These are phyloP conservation scores for Trichoderma koningiopsis DNA, from an alignment of 2,329 filamentous ascomycete genomes.

Conservation along the genomic window DNA sequence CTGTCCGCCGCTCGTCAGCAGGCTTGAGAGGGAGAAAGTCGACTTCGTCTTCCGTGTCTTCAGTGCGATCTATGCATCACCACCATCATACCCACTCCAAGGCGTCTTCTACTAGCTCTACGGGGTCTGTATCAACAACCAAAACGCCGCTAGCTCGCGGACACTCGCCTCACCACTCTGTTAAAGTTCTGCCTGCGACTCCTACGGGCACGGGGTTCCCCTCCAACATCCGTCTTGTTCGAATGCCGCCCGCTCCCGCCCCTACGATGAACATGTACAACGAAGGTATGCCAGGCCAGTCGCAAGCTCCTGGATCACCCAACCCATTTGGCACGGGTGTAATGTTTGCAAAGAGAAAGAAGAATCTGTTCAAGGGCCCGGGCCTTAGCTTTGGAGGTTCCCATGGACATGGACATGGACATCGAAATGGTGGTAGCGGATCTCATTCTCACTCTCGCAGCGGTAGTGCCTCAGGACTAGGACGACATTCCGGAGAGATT, in stretches of 20 bases:
- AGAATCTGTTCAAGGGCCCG: constrained; percentile 80
- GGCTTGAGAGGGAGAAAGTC: constrained; percentile 91
- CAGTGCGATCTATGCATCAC: constrained; percentile 86
- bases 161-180: constrained; percentile 81
- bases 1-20: constrained; percentile 77
- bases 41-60: constrained; percentile 92
- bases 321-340: constrained; percentile 63
- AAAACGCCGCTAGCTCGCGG: constrained; percentile 65
- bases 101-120: constrained; percentile 88
- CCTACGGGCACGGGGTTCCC: constrained; percentile 77
- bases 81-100: constrained; percentile 89
- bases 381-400: constrained; percentile 58
- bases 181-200: constrained; percentile 93
- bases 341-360: constrained; percentile 79
- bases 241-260: constrained; percentile 55
- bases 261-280: constrained; percentile 58
- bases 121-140: constrained; percentile 70
- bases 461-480: constrained; percentile 64
- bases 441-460: constrained; percentile 56
- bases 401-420: constrained; percentile 35
- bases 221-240: constrained; percentile 80
- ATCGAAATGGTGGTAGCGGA: constrained; percentile 43
- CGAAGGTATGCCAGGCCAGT: constrained; percentile 55
- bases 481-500: constrained; percentile 71
- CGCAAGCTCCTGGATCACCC: constrained; percentile 53